Evolutionary conservation across 23 red algal genomes (phyloP), one percentile per base, ranked within the genome.

Genomic region (Gracilaria domingensis): DNA sequence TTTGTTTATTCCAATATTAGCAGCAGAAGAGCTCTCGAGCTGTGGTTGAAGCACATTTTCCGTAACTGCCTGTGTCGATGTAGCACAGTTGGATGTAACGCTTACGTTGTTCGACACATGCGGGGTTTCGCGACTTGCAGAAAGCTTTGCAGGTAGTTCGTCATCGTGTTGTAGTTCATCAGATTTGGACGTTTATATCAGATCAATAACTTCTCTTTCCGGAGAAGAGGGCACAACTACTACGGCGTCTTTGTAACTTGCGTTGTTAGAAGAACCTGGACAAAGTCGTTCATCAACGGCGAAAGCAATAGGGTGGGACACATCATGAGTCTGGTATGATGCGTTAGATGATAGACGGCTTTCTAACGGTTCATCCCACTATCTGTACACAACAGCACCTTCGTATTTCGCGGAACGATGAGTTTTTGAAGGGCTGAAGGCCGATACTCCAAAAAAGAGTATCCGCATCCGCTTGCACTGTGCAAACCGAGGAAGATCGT

Each of bases 261-360:
- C 5, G 24, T 32, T 18, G 16, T 65, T n/a, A 11, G 45, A 26
- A 35, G 59, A 20, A 45, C 9, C 7, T 9, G 36, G 39, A 25
- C 42, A 17, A 11, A 50, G 4, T n/a, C n/a, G 4, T 16, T 77
- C 26, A 51, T 77, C 42, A 34, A 77, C 30, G 11, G 79, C 53
- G 40, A 90, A 79, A 36, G 13, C 29, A 62, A 90, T 47, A 40
- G 87, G 87, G 69, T 90, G 73, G 8, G 65, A 72, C 34, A 90
- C 74, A 32, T 50, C 60, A 49, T 66, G 20, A 69, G 81, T 48
- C n/a, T 66, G 7, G 20, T 66, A 12, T 28, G 20, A 25, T 25
- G 23, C 42, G n/a, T 17, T 26, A 51, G 21, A 77, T 45, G 79
- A 59, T 26, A 90, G 30, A 32, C 87, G 66, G 16, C 17, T 44